These are phyloP conservation scores for Flueggea neowawraea DNA, from an alignment of 441 rosid genomes.

Conservation along the genomic window DNA sequence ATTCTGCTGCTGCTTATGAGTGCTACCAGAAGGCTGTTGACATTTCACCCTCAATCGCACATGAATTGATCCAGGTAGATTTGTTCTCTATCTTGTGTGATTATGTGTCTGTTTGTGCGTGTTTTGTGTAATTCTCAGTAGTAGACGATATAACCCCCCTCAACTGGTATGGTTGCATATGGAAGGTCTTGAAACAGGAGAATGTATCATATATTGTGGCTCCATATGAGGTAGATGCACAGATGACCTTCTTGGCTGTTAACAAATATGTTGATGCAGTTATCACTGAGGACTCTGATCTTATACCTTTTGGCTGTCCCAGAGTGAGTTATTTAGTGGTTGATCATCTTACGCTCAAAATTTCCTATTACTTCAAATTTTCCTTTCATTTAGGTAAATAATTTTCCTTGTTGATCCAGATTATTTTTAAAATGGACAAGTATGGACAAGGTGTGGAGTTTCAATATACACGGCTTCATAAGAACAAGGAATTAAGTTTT, in stretches of 20 bases:
- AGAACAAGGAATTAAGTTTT: constrained; percentile 68
- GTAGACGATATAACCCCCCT: constrained; percentile 1
- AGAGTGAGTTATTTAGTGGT: constrained; percentile 57
- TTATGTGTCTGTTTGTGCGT: neutral
- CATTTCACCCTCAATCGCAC: constrained; percentile 89
- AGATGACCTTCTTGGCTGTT: constrained; percentile 85
- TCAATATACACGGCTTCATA: constrained; percentile 56
- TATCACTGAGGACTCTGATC: constrained; percentile 97
- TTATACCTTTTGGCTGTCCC: constrained; percentile 95
- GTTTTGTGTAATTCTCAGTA: too few species aligned
- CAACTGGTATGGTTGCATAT: constrained; percentile 25
- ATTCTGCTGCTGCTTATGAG: constrained; percentile 79
- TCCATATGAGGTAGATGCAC: constrained; percentile 98
- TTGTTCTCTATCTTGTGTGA: neutral
- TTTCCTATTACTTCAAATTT: neutral
- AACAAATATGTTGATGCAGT: constrained; percentile 85
- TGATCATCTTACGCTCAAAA: constrained; percentile 5
- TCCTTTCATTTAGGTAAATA: neutral
- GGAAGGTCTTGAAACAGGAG: constrained; percentile 81
- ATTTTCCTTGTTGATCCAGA: constrained; percentile 31
- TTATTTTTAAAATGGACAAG: constrained; percentile 96
- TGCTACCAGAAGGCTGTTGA: constrained; percentile 96
- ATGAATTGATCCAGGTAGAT: constrained; percentile 75
- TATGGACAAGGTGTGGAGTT: constrained; percentile 94
- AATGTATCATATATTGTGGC: constrained; percentile 76